Evolutionary conservation across 2,329 filamentous ascomycete genomes (phyloP).

Genomic region (Sordariomycetes sp.): DNA sequence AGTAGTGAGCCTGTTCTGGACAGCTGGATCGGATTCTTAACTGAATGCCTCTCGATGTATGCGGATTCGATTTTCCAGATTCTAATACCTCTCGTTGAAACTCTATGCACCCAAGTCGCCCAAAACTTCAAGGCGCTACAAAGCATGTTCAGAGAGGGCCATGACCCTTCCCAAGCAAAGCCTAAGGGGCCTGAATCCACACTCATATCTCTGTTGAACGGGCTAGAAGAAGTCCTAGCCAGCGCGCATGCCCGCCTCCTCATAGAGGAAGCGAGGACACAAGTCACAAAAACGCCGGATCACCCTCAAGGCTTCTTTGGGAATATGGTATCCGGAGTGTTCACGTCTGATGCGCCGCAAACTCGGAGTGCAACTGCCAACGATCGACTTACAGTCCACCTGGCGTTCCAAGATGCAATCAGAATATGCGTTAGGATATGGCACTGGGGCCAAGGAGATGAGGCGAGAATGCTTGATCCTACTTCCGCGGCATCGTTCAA

Average conservation of each 20-base stretch:
- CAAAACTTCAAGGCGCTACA: slow-evolving; percentile 63
- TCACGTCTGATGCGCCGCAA: slow-evolving; percentile 66
- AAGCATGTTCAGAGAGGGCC: slow-evolving; percentile 38
- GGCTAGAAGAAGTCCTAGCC: slow-evolving; percentile 81
- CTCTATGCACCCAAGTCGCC: slow-evolving; percentile 70
- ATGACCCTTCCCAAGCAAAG: slow-evolving; percentile 11
- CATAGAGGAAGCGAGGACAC: slow-evolving; percentile 60
- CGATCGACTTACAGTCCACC: slow-evolving; percentile 79
- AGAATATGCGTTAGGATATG: slow-evolving; percentile 88
- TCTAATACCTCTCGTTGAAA: slow-evolving; percentile 82
- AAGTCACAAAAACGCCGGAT: slow-evolving; percentile 66
- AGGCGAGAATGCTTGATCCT: slow-evolving; percentile 48
- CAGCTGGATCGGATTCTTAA: slow-evolving; percentile 82
- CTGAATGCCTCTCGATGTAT: slow-evolving; percentile 76
- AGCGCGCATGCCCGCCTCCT: slow-evolving; percentile 75
- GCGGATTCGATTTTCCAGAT: slow-evolving; percentile 80
- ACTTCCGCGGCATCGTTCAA: slow-evolving; percentile 71
- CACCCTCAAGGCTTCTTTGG: slow-evolving; percentile 83
- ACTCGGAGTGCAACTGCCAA: slow-evolving; percentile 82
- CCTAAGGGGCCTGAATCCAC: slow-evolving; percentile 50
- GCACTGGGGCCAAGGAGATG: slow-evolving; percentile 72
- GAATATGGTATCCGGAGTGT: slow-evolving; percentile 88
- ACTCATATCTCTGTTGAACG: slow-evolving; percentile 79
- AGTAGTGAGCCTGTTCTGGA: slow-evolving; percentile 71
- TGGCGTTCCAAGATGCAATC: slow-evolving; percentile 96